Evolutionary conservation across 768 basidiomycete species (phyloP).

Genomic region (Podaxis rugospora): DNA sequence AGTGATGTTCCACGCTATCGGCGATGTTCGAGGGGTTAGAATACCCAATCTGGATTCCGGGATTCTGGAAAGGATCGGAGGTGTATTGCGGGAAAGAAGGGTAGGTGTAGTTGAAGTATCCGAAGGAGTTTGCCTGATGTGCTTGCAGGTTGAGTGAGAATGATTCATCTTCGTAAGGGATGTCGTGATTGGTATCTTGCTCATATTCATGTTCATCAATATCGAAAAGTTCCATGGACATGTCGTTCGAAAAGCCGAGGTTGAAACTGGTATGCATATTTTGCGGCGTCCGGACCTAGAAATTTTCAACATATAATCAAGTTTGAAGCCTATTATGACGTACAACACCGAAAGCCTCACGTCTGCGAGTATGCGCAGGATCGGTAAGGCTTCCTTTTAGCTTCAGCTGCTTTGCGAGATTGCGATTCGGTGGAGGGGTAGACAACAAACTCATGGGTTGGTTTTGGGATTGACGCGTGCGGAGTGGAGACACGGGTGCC

Average conservation of each 20-base stretch:
- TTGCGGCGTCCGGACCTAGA: conserved; percentile 30
- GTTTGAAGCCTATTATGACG: conserved; percentile 19
- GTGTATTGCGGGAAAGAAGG: conserved; percentile 22
- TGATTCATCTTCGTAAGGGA: conserved; percentile 31
- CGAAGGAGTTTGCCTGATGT: conserved; percentile 28
- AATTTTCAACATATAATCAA: conserved; percentile 12
- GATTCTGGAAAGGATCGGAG: conserved; percentile 36
- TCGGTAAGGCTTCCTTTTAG: conserved; percentile 72
- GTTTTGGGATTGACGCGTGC: conserved; percentile 27
- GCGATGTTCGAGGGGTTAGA: conserved; percentile 29
- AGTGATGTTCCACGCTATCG: conserved; percentile 40
- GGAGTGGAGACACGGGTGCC: conserved; percentile 29
- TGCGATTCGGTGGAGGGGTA: conserved; percentile 67
- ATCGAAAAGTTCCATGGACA: conserved; percentile 59
- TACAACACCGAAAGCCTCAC: conserved; percentile 39
- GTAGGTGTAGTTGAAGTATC: conserved; percentile 27
- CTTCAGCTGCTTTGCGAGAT: conserved; percentile 50
- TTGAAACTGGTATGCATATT: conserved; percentile 28
- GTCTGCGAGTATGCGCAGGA: conserved; percentile 50
- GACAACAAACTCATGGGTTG: conserved; percentile 38
- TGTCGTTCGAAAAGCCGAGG: conserved; percentile 33
- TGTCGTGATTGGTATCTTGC: conserved; percentile 29
- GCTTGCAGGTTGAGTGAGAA: conserved; percentile 30
- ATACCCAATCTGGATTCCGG: conserved; percentile 18
- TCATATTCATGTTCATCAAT: conserved; percentile 68